Conservation (phyloP, 208 protist species). For the Naegleria fowleri region DNA sequence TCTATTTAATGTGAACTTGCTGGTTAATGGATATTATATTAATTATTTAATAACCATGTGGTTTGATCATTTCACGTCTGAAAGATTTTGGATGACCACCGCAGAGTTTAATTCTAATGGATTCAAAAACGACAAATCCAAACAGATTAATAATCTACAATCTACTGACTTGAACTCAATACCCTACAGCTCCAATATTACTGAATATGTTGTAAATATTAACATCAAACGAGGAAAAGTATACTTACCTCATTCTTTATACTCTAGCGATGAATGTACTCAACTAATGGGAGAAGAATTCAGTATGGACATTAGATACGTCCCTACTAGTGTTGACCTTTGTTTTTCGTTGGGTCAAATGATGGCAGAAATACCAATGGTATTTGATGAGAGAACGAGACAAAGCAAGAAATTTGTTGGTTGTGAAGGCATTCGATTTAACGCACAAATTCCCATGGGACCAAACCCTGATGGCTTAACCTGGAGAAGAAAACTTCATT, state of each 20-base stretch:
- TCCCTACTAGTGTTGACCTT: neutral
- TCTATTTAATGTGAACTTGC: neutral
- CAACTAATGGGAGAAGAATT: neutral
- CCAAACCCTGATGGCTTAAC: neutral
- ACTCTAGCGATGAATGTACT: neutral
- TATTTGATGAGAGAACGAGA: neutral
- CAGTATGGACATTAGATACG: neutral
- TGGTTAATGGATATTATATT: neutral
- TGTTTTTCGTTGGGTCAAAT: neutral
- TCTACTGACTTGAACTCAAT: neutral
- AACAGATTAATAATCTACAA: neutral
- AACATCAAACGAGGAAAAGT: neutral
- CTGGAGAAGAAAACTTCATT: neutral
- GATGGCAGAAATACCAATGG: neutral
- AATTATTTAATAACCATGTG: slow-evolving; percentile 1
- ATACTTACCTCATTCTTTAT: neutral
- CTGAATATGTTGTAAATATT: neutral
- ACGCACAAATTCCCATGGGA: neutral
- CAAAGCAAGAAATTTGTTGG: neutral
- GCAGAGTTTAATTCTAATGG: neutral
- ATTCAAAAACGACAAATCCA: neutral
- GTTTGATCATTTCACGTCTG: neutral
- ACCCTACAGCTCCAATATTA: neutral
- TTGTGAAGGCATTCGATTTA: neutral
- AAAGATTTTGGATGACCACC: neutral